Conservation (phyloP, 1,284 basidiomycete species). For the Ganoderma lingzhi region DNA sequence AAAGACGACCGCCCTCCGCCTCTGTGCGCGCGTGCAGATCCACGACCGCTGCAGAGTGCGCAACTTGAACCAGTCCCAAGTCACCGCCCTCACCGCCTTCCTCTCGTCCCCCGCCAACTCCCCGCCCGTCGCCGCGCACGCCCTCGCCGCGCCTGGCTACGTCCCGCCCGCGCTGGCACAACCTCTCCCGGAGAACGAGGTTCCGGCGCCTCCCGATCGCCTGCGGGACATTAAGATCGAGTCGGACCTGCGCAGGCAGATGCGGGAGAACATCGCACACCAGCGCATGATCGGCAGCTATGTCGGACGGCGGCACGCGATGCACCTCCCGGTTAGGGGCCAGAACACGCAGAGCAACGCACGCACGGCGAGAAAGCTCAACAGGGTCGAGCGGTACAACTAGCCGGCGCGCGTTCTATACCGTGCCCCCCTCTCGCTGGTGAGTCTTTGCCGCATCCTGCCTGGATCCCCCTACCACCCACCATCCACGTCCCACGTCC, state of each 20-base stretch:
- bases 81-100: conserved; percentile 87
- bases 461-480: neutral
- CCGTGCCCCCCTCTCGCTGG: conserved; percentile 1
- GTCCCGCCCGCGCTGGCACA: conserved; percentile 55
- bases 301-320: conserved; percentile 86
- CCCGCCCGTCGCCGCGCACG: conserved; percentile 64
- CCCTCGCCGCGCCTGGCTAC: conserved; percentile 65
- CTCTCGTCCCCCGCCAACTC: conserved; percentile 85
- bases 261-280: conserved; percentile 90
- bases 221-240: conserved; percentile 83
- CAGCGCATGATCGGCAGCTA: conserved; percentile 91
- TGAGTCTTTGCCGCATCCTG: conserved; percentile 1
- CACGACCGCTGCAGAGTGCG: conserved; percentile 83
- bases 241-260: conserved; percentile 79
- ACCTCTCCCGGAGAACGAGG: conserved; percentile 46
- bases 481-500: neutral
- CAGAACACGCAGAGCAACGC: conserved; percentile 91
- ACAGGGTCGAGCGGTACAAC: conserved; percentile 62
- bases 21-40: conserved; percentile 90
- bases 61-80: conserved; percentile 81
- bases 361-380: conserved; percentile 86
- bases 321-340: conserved; percentile 89
- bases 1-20: conserved; percentile 72
- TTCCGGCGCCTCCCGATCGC: conserved; percentile 52
- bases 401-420: conserved; percentile 8